Conservation (phyloP, 2,329 filamentous ascomycete genomes). For the Alternaria arbusti region DNA sequence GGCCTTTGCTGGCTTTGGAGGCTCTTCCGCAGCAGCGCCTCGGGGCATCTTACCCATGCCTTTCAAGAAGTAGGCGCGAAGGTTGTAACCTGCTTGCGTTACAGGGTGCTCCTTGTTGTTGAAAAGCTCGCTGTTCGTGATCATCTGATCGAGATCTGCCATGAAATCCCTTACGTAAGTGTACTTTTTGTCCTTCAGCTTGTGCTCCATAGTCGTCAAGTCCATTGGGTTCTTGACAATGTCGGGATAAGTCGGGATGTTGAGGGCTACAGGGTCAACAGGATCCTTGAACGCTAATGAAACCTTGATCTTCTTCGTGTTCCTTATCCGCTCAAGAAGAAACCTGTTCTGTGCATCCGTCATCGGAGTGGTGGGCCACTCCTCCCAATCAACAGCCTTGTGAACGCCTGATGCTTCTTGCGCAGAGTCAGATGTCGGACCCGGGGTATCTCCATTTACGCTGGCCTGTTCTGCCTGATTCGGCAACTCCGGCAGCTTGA, state of each 20-base stretch:
- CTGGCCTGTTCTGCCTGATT: slow-evolving; percentile 38
- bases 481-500: slow-evolving; percentile 55
- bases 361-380: slow-evolving; percentile 43
- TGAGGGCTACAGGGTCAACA: slow-evolving; percentile 77
- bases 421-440: slow-evolving; percentile 34
- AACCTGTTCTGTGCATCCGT: slow-evolving; percentile 67
- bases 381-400: slow-evolving; percentile 41
- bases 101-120: slow-evolving; percentile 82
- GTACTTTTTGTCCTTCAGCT: slow-evolving; percentile 75
- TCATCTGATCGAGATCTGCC: slow-evolving; percentile 76
- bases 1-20: slow-evolving; percentile 63
- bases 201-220: slow-evolving; percentile 79
- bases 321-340: slow-evolving; percentile 70
- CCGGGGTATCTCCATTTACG: slow-evolving; percentile 26
- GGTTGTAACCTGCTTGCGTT: slow-evolving; percentile 68
- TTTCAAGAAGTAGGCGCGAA: slow-evolving; percentile 65
- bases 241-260: slow-evolving; percentile 75
- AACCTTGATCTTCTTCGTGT: slow-evolving; percentile 85
- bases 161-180: slow-evolving; percentile 73
- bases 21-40: slow-evolving; percentile 60
- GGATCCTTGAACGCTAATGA: slow-evolving; percentile 78
- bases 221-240: slow-evolving; percentile 83
- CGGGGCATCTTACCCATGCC: slow-evolving; percentile 67
- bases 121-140: slow-evolving; percentile 79
- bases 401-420: slow-evolving; percentile 41